Conservation (phyloP, 305 asterid genomes). For the Solanum hybrid region DNA sequence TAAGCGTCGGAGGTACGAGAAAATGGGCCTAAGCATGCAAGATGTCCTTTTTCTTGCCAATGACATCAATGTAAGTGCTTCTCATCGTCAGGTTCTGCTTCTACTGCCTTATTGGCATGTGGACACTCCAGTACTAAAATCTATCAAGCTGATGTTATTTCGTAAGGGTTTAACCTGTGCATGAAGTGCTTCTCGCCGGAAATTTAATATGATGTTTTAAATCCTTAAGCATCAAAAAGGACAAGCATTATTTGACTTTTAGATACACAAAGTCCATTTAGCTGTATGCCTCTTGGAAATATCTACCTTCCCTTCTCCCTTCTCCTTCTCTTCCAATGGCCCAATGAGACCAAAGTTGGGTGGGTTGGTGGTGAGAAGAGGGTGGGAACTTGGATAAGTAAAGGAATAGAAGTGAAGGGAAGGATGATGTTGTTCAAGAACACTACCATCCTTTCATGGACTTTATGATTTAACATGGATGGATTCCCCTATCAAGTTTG, state of each 20-base stretch:
- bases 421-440: neutral
- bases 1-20: slow-evolving; percentile 82
- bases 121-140: neutral
- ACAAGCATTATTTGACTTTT: neutral
- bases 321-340: neutral
- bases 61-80: slow-evolving; percentile 54
- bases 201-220: neutral
- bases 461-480: neutral
- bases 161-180: neutral
- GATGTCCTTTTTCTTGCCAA: slow-evolving; percentile 92
- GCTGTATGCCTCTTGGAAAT: neutral
- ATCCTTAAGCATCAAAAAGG: neutral
- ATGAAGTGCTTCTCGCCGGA: neutral
- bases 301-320: neutral
- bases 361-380: neutral
- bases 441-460: neutral
- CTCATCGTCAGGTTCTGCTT: neutral
- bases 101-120: neutral
- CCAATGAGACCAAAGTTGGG: neutral
- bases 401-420: neutral
- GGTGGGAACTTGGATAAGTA: neutral
- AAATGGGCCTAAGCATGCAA: slow-evolving; percentile 87
- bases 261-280: neutral
- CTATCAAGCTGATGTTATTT: neutral
- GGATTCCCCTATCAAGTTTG: neutral